Evolutionary conservation across 1,284 basidiomycete species (phyloP).

Genomic region (Golubevia pallescens): DNA sequence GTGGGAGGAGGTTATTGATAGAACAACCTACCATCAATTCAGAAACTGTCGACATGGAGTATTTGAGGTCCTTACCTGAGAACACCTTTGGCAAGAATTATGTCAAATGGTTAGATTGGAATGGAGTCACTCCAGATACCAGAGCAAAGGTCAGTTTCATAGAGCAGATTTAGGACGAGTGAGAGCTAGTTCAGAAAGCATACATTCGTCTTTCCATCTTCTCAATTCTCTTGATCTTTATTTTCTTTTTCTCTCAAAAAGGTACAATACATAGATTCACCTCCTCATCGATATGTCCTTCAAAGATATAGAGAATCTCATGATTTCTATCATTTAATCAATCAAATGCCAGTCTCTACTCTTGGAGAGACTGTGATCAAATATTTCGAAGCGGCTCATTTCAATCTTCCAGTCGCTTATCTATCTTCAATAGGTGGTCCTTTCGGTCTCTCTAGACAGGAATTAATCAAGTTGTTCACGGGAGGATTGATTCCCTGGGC

Average conservation of each 20-base stretch:
- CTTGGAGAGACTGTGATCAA: conserved; percentile 95
- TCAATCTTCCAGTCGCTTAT: conserved; percentile 85
- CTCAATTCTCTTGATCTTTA: background rate
- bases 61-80: conserved; percentile 73
- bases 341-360: conserved; percentile 84
- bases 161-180: too few relatives aligned
- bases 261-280: conserved; percentile 92
- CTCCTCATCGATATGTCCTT: conserved; percentile 77
- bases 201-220: conserved; percentile 18
- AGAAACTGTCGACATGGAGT: conserved; percentile 75
- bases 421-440: conserved; percentile 79
- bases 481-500: conserved; percentile 70
- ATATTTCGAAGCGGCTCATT: conserved; percentile 90
- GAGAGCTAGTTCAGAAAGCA: too few relatives aligned
- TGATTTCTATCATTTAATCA: conserved; percentile 89
- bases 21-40: conserved; percentile 83
- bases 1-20: conserved; percentile 73
- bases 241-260: conserved; percentile 49
- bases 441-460: background rate
- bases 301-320: conserved; percentile 97
- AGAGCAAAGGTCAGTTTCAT: conserved; percentile 78
- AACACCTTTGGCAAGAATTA: conserved; percentile 88
- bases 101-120: conserved; percentile 85
- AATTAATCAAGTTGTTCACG: conserved; percentile 18
- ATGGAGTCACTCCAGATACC: conserved; percentile 93